Conservation (phyloP, 1,284 basidiomycete genomes). For the Boletellus deceptivus region DNA sequence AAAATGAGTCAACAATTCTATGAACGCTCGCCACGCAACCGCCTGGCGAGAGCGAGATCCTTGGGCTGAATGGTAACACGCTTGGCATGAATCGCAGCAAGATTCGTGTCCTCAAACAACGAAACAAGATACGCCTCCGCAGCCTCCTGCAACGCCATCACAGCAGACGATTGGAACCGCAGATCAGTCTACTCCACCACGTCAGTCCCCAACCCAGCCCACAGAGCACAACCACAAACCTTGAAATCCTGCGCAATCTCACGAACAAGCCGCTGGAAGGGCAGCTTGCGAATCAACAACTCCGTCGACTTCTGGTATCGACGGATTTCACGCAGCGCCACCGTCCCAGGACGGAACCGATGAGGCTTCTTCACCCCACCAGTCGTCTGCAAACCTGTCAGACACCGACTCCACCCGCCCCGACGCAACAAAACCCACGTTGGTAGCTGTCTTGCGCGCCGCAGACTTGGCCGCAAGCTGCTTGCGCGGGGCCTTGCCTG, state of each 20-base stretch:
- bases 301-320: constrained; percentile 96
- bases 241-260: constrained; percentile 75
- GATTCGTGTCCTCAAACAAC: constrained; percentile 71
- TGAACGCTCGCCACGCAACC: constrained; percentile 33
- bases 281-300: constrained; percentile 88
- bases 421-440: too few relatives aligned
- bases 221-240: constrained; percentile 40
- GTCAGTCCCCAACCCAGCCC: neutral
- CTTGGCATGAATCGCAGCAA: constrained; percentile 75
- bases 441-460: too few relatives aligned
- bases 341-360: constrained; percentile 95
- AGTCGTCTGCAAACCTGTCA: constrained; percentile 33
- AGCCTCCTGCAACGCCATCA: constrained; percentile 76
- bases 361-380: constrained; percentile 98
- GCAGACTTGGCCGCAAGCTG: constrained; percentile 37
- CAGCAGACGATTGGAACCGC: constrained; percentile 74
- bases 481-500: constrained; percentile 84
- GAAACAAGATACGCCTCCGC: constrained; percentile 79
- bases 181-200: constrained; percentile 58
- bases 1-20: constrained; percentile 7
- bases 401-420: too few relatives aligned
- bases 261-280: constrained; percentile 74
- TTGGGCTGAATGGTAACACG: constrained; percentile 74
- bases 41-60: constrained; percentile 50
- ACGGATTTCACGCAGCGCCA: constrained; percentile 96